Evolutionary conservation across 192 early-diverging fungal genomes (phyloP).

Genomic region (Kappamyces sp.): DNA sequence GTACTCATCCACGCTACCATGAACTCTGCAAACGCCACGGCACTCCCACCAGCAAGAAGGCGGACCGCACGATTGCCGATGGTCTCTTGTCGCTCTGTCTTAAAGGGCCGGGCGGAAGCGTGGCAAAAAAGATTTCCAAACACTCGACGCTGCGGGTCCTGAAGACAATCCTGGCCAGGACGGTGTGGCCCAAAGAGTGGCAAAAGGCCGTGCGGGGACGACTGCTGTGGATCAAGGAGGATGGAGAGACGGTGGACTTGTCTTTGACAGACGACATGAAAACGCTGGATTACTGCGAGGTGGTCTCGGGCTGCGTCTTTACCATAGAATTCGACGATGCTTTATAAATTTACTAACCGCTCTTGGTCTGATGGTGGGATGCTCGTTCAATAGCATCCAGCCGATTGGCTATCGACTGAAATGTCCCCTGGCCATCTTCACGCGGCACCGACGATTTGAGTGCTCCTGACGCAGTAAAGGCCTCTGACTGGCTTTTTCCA

Average conservation of each 20-base stretch:
- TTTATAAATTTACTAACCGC: not conserved
- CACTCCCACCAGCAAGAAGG: slow-evolving; percentile 3
- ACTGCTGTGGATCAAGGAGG: slow-evolving; percentile 2
- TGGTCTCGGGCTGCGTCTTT: slow-evolving; percentile 5
- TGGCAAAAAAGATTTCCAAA: not conserved
- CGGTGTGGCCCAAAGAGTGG: not conserved
- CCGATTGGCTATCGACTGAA: slow-evolving; percentile 8
- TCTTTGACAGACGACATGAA: slow-evolving; percentile 2
- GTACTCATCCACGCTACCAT: slow-evolving; percentile 1
- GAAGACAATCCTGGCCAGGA: slow-evolving; percentile 2
- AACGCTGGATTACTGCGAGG: slow-evolving; percentile 3
- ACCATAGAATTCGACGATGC: not conserved
- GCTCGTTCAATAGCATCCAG: slow-evolving; percentile 10
- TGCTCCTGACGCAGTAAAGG: slow-evolving; percentile 8
- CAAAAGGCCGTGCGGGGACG: slow-evolving; percentile 3
- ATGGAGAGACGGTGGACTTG: not conserved
- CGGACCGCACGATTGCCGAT: not conserved
- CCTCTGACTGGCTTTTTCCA: slow-evolving; percentile 1
- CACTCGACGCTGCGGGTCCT: not conserved
- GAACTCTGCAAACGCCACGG: slow-evolving; percentile 7
- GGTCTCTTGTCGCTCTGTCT: not conserved
- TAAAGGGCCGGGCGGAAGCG: not conserved
- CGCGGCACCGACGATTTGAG: slow-evolving; percentile 4
- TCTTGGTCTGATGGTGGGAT: slow-evolving; percentile 1
- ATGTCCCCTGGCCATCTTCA: not conserved